Conservation (phyloP, 2,329 filamentous ascomycete species). For the Monosporascus sp. region DNA sequence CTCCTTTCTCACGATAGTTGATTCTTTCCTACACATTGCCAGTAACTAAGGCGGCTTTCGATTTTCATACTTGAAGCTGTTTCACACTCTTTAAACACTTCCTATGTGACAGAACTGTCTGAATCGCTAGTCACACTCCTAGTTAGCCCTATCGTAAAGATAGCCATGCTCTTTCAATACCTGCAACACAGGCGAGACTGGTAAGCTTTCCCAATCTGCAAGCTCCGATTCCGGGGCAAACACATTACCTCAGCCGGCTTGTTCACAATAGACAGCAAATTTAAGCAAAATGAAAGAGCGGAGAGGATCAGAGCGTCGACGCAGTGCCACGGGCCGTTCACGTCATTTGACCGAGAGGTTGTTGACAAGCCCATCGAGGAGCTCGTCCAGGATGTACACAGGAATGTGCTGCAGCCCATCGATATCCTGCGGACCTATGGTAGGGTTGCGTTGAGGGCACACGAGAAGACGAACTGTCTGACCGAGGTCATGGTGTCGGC, state of each 20-base stretch:
- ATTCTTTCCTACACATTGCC: too few relatives aligned
- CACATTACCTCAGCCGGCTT: background rate
- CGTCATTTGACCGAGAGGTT: constrained; percentile 58
- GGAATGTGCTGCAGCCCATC: constrained; percentile 57
- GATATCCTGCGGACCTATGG: constrained; percentile 81
- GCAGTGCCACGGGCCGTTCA: constrained; percentile 62
- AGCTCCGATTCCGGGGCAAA: background rate
- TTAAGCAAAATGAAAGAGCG: constrained; percentile 73
- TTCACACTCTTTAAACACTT: background rate
- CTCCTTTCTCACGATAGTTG: too few relatives aligned
- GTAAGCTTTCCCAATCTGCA: constrained; percentile 38
- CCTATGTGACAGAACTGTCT: background rate
- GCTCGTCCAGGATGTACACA: constrained; percentile 73
- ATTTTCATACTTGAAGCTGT: too few relatives aligned
- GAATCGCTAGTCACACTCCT: background rate
- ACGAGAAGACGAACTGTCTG: constrained; percentile 81
- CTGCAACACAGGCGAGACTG: constrained; percentile 67
- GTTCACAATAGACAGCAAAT: constrained; percentile 49
- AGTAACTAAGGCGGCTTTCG: too few relatives aligned
- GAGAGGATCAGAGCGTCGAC: constrained; percentile 63
- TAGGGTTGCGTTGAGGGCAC: constrained; percentile 78
- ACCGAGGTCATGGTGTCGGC: constrained; percentile 80
- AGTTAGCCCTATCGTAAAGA: constrained; percentile 10
- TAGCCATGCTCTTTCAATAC: constrained; percentile 48
- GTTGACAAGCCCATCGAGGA: constrained; percentile 70